A percentile compares a stretch with the other conserved stretches of the same genome.
These are phyloP conservation scores for Hypoxylon rickii DNA, from an alignment of 495 filamentous ascomycete genomes.

Conservation along the genomic window DNA sequence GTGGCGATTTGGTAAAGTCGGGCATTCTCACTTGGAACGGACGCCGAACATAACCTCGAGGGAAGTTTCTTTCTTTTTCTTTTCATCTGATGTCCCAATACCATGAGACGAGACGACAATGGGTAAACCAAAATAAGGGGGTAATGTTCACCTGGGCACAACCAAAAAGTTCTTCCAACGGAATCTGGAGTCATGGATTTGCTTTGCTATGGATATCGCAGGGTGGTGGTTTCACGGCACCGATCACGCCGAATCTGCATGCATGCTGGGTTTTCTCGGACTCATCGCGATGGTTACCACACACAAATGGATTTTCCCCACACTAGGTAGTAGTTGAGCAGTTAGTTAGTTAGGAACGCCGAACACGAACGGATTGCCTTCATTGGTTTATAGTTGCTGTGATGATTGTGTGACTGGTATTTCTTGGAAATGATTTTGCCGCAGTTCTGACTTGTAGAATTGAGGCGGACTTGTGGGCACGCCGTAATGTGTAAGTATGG, in stretches of 20 bases:
- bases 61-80: neutral
- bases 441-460: no score
- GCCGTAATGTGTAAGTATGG: no score
- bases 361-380: conserved; percentile 20
- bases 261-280: conserved; percentile 15
- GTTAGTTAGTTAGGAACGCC: conserved; percentile 5
- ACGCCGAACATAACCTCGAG: neutral
- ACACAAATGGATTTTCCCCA: conserved; percentile 9
- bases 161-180: conserved; percentile 20
- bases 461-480: no score
- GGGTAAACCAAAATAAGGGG: conserved; percentile 14
- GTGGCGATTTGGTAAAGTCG: conserved; percentile 24
- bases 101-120: conserved; percentile 3
- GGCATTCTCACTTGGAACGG: conserved; percentile 21
- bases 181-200: conserved; percentile 32
- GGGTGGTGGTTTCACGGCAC: conserved; percentile 12
- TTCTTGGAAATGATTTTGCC: no score
- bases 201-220: conserved; percentile 28
- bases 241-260: conserved; percentile 8
- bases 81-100: neutral
- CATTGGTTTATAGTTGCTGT: neutral
- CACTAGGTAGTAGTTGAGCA: no score
- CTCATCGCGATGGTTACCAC: conserved; percentile 6
- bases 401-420: no score
- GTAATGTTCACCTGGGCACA: conserved; percentile 13